phyloP scores from a whole-genome alignment of 202 grass and related monocot genomes.

The Cymbopogon flexuosus region DNA sequence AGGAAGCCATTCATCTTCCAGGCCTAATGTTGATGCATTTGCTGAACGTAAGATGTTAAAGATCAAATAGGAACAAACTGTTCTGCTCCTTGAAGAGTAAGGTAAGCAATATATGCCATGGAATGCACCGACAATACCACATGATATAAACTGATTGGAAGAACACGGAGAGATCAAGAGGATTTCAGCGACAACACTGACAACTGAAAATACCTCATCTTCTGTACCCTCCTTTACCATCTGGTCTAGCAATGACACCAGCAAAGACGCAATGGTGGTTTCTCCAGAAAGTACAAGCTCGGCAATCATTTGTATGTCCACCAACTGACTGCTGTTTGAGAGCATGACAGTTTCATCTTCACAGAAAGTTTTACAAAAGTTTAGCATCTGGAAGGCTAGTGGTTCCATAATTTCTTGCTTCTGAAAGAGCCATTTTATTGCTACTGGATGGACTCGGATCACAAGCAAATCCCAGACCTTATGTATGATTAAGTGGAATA shows the following conservation, averaged over 20 bases:
- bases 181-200: constrained; percentile 61
- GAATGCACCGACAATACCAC: constrained; percentile 51
- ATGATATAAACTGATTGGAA: constrained; percentile 59
- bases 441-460: constrained; percentile 52
- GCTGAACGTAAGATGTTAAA: constrained; percentile 74
- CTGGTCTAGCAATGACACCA: constrained; percentile 56
- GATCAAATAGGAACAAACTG: constrained; percentile 49
- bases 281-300: constrained; percentile 60
- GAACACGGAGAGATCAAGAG: constrained; percentile 51
- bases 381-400: constrained; percentile 58
- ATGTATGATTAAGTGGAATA: constrained; percentile 55
- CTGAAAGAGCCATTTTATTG: constrained; percentile 86
- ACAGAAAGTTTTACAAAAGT: constrained; percentile 64
- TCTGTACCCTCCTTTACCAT: constrained; percentile 49
- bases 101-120: constrained; percentile 38
- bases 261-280: constrained; percentile 41
- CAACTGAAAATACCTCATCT: constrained; percentile 47
- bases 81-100: constrained; percentile 41
- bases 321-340: constrained; percentile 33
- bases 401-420: constrained; percentile 58
- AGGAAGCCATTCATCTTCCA: constrained; percentile 64
- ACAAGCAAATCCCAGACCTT: constrained; percentile 70
- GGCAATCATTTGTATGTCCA: constrained; percentile 69
- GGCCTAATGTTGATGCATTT: constrained; percentile 34
- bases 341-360: constrained; percentile 44